Evolutionary conservation across 179 eudicot species (phyloP), one percentile per base, ranked within the genome.

Genomic region (Spergularia azorica): DNA sequence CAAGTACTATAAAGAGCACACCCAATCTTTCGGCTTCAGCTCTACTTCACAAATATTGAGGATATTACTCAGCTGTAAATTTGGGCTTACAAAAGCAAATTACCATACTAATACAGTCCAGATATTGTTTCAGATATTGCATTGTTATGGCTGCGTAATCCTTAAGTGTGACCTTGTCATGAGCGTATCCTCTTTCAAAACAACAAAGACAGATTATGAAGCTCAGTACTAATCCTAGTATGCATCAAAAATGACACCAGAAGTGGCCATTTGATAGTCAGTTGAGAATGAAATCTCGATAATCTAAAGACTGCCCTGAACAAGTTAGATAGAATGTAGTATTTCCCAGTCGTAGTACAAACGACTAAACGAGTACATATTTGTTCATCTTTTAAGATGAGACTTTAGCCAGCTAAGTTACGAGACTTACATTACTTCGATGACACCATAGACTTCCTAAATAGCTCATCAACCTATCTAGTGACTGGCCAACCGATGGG

Each of bases 21-120:
- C 43, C 41, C 6, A 39, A 6, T 65, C n/a, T 15, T 41, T 41
- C 1, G 2, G 52, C 5, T 21, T 65, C 52, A 9, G 69, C 51
- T 65, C 70, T 41, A 6, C 70, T 65, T n/a, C 16, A 14, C 52
- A 32, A 63, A 41, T 65, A 36, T 65, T 16, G 70, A 15, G 70
- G 15, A 41, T 65, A 65, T 39, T n/a, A n/a, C 14, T 63, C 67
- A 36, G n/a, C 67, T 63, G 16, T 32, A 14, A 21, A 1, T 36
- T 26, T 3, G n/a, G 32, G n/a, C 67, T 26, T 36, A 63, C 16
- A 63, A 13, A 61, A 36, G 38, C 65, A 21, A 36, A 58, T 12
- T 6, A 58, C 21, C 62, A 17, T 17, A 58, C 62, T 17, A 58
- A 58, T 5, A 2, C 10, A n/a, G 13, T 12, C 20, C 38, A 61